Evolutionary conservation across 805 yeast species (phyloP).

Genomic region (Ascoidea tarda): DNA sequence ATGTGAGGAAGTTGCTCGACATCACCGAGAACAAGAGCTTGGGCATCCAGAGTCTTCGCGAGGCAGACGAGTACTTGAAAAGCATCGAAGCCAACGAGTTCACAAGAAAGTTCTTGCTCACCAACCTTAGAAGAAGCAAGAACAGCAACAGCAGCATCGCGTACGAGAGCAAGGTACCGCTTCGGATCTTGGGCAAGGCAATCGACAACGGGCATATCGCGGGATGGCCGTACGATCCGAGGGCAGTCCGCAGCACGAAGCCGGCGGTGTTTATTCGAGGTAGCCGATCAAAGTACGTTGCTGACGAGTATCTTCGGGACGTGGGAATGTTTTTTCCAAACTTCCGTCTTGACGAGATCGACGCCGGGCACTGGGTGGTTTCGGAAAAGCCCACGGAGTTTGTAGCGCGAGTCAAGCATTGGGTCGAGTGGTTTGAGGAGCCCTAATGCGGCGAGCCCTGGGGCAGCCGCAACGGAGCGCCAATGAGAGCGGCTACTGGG

Average conservation of each 20-base stretch:
- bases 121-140: constrained; percentile 41
- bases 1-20: constrained; percentile 46
- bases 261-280: constrained; percentile 79
- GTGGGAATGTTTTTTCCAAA: constrained; percentile 70
- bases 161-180: constrained; percentile 44
- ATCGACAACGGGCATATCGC: constrained; percentile 55
- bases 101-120: constrained; percentile 65
- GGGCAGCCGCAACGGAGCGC: no score
- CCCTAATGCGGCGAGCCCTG: no score
- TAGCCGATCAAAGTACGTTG: constrained; percentile 55
- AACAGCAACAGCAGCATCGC: constrained; percentile 21
- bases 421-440: constrained; percentile 26
- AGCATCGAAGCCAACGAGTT: constrained; percentile 45
- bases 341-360: constrained; percentile 59
- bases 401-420: constrained; percentile 44
- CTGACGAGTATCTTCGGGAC: constrained; percentile 65
- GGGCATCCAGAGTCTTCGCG: constrained; percentile 34
- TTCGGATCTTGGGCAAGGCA: constrained; percentile 50
- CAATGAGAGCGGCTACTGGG: no score
- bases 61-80: constrained; percentile 51
- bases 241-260: constrained; percentile 40
- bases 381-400: constrained; percentile 78
- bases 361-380: constrained; percentile 89
- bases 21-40: constrained; percentile 33
- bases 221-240: constrained; percentile 60